These are phyloP conservation scores for Tagetes erecta DNA, from an alignment of 129 eudicot species.

Conservation along the genomic window DNA sequence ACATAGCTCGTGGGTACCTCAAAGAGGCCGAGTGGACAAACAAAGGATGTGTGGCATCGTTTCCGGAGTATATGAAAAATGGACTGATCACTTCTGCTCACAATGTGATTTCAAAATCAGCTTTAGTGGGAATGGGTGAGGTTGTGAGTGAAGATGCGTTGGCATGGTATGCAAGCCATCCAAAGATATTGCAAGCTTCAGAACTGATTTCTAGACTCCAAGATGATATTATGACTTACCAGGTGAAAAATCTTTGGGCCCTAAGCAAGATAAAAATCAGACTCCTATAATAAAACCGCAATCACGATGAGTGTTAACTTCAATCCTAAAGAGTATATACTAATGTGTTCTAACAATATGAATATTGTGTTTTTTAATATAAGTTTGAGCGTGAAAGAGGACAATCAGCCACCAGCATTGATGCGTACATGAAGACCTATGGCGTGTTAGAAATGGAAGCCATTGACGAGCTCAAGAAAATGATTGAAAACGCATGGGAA, in stretches of 20 bases:
- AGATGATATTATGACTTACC: constrained; percentile 32
- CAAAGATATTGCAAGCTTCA: constrained; percentile 19
- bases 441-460: constrained; percentile 28
- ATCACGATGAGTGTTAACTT: too few relatives aligned
- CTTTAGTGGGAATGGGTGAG: constrained; percentile 34
- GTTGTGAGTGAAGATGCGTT: constrained; percentile 25
- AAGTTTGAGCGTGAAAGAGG: constrained; percentile 37
- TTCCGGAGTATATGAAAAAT: constrained; percentile 32
- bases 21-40: constrained; percentile 39
- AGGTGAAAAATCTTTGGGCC: constrained; percentile 2
- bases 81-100: constrained; percentile 32
- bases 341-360: background rate
- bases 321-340: background rate
- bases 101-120: constrained; percentile 21
- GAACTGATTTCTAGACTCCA: constrained; percentile 32
- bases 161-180: constrained; percentile 29
- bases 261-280: too few relatives aligned
- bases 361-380: background rate
- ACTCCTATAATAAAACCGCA: too few relatives aligned
- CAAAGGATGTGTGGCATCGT: constrained; percentile 28
- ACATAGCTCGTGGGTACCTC: constrained; percentile 29
- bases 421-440: constrained; percentile 21
- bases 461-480: constrained; percentile 18
- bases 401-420: constrained; percentile 27
- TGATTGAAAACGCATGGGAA: constrained; percentile 36